phyloP scores from a whole-genome alignment of 148 eudicot genomes.

The Mesembryanthemum crystallinum region DNA sequence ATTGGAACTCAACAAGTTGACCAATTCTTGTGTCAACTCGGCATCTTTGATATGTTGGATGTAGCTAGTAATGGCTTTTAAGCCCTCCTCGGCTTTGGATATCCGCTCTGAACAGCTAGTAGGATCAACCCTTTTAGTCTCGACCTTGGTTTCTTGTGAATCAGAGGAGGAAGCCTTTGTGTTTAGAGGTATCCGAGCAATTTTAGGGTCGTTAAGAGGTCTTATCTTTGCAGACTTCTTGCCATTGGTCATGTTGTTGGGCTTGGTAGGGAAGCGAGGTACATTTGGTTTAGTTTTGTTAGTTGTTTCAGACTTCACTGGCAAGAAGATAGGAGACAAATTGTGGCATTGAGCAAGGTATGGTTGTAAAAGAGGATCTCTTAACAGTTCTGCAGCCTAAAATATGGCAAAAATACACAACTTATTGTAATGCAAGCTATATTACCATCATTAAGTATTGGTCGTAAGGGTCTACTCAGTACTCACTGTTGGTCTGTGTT shows the following conservation, averaged over 20 bases:
- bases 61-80: constrained; percentile 31
- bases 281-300: constrained; percentile 17
- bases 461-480: background rate
- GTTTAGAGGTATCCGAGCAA: constrained; percentile 26
- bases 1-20: constrained; percentile 19
- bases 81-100: constrained; percentile 41
- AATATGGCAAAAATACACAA: background rate
- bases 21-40: constrained; percentile 26
- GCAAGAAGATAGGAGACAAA: constrained; percentile 36
- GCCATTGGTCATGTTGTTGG: constrained; percentile 13
- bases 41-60: constrained; percentile 43
- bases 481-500: constrained; percentile 58
- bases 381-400: constrained; percentile 51
- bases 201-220: constrained; percentile 7
- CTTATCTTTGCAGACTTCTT: constrained; percentile 19
- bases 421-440: background rate
- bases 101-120: constrained; percentile 45
- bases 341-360: constrained; percentile 47
- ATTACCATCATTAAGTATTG: background rate
- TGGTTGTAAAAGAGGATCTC: constrained; percentile 53
- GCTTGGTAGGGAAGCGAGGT: constrained; percentile 14
- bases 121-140: constrained; percentile 50
- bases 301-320: constrained; percentile 37
- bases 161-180: constrained; percentile 40
- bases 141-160: constrained; percentile 43